Conservation (phyloP, 2,329 filamentous ascomycete species). For the Clonostachys rhizophaga region DNA sequence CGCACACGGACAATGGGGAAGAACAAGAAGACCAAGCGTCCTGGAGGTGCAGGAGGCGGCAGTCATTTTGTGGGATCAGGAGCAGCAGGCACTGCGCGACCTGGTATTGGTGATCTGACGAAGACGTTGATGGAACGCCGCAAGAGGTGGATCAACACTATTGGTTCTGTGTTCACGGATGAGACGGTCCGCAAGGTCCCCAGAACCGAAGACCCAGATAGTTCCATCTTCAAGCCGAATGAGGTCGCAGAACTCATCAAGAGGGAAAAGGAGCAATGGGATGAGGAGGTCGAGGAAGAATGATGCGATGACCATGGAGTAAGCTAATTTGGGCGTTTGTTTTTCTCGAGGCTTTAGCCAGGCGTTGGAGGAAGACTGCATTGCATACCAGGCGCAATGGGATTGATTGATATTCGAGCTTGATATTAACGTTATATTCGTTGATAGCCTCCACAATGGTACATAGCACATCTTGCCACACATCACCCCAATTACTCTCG, state of each 20-base stretch:
- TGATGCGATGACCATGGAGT: constrained; percentile 16
- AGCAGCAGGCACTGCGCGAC: constrained; percentile 59
- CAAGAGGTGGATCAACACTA: constrained; percentile 83
- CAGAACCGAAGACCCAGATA: constrained; percentile 54
- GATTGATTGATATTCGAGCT: too few species aligned
- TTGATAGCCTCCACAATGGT: too few species aligned
- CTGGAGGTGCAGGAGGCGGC: constrained; percentile 70
- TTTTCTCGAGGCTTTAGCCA: background rate
- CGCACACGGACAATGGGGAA: constrained; percentile 92
- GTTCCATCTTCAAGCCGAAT: constrained; percentile 68
- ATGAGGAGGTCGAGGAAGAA: constrained; percentile 71
- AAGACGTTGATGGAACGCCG: constrained; percentile 90
- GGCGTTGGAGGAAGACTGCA: too few species aligned
- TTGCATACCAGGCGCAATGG: too few species aligned
- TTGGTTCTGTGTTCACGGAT: constrained; percentile 85
- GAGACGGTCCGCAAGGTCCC: constrained; percentile 73
- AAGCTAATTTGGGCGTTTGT: background rate
- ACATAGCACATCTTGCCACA: too few species aligned
- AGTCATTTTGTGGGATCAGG: constrained; percentile 57
- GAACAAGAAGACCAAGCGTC: constrained; percentile 83
- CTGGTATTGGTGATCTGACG: constrained; percentile 85
- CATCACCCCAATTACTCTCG: too few species aligned
- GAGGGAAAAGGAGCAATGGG: constrained; percentile 75
- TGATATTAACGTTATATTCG: too few species aligned
- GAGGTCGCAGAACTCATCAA: constrained; percentile 71